Conservation (phyloP, 805 yeast genomes). For the Candida loeiensis region DNA sequence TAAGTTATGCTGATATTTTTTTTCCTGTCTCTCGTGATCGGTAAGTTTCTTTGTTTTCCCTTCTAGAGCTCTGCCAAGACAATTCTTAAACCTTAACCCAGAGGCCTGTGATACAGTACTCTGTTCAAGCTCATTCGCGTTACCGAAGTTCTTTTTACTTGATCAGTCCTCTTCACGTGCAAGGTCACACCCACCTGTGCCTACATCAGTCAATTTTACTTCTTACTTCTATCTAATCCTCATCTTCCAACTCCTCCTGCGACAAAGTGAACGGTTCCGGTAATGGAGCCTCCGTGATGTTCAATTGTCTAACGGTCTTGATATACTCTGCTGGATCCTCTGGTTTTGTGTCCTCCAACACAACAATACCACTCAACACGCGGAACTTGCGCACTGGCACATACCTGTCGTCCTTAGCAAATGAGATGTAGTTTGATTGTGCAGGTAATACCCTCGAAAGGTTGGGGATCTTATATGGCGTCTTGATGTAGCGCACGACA, state of each 20-base stretch:
- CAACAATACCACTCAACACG: slow-evolving; percentile 67
- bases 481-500: slow-evolving; percentile 53
- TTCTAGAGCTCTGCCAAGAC: not conserved
- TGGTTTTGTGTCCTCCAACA: slow-evolving; percentile 62
- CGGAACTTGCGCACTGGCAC: slow-evolving; percentile 77
- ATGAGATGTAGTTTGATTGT: slow-evolving; percentile 80
- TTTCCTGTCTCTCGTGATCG: not conserved
- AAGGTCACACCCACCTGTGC: no score
- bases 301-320: slow-evolving; percentile 79
- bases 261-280: slow-evolving; percentile 68
- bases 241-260: slow-evolving; percentile 50
- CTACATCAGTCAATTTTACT: no score
- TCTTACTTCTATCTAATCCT: slow-evolving; percentile 6
- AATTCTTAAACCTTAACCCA: no score
- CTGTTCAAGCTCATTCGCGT: no score
- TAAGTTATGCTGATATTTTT: not conserved
- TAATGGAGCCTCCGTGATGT: slow-evolving; percentile 68
- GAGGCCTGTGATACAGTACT: no score
- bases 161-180: no score
- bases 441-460: slow-evolving; percentile 86
- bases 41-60: not conserved
- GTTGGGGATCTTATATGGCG: slow-evolving; percentile 69
- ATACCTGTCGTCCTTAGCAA: slow-evolving; percentile 65
- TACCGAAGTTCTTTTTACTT: no score
- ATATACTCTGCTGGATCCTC: slow-evolving; percentile 60